Base-by-base conservation (phyloP, 2,329 filamentous ascomycete species). In the Diplodia scrobiculata region DNA sequence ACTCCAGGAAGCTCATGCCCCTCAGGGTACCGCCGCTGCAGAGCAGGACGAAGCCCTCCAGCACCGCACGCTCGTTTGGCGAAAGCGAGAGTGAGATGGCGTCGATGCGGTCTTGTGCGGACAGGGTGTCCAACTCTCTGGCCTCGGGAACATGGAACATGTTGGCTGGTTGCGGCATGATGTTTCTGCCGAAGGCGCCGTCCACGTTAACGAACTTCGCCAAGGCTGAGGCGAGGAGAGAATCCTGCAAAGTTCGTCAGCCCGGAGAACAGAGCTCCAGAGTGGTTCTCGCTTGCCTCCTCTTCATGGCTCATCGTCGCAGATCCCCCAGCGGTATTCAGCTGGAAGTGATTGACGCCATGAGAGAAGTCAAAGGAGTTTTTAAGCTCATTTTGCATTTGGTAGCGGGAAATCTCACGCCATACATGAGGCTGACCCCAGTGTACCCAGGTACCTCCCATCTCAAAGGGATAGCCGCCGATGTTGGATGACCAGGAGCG, bases 151-250 rank as follows among this genome's bases (percentile, higher is more conserved):
- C 29, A 10, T 62, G 45, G 29, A 34, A 75, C 68, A 64, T 77
- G 19, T 68, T 73, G 69, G 82, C 78, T 0, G 81, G 78, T 19
- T 78, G 79, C 1, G 81, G 78, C 14, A 83, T 75, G 17, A 78
- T 72, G 1, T 70, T 74, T 19, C 75, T 72, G 3, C 78, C 79
- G 60, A 71, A 70, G 4, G 69, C 68, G 0, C 81, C 81, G 65
- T 84, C 82, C 3, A 84, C 75, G 48, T 84, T 80, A 47, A 80
- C 76, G 17, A 84, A 77, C 25, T 83, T 83, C 5, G 73, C 71
- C 1, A 82, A 64, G 0, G 72, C 78, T 65, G 47, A 48, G 71
- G 71, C 65, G 76, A 76, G 0, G 80, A 68, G 9, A 66, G 64
- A 52, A 77, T 78, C 69, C 81, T 47, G 14, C 0, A n/a, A 27